Evolutionary conservation across 2,329 filamentous ascomycete genomes (phyloP).

Genomic region (Fonsecaea monophora): DNA sequence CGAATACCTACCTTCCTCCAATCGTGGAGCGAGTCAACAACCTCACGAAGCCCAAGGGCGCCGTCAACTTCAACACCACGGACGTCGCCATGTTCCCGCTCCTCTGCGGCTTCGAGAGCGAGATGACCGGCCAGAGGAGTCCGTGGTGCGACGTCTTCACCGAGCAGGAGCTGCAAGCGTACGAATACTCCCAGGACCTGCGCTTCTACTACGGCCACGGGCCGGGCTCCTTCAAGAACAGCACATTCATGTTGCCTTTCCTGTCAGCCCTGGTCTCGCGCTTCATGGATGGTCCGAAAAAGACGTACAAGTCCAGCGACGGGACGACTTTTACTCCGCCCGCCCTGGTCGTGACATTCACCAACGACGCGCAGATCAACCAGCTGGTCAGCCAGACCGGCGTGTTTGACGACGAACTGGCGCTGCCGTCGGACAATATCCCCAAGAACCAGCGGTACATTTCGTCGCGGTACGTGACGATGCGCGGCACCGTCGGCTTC

Average conservation of each 20-base stretch:
- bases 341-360: constrained; percentile 65
- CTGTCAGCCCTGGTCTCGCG: constrained; percentile 62
- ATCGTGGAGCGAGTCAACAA: constrained; percentile 62
- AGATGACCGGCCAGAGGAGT: constrained; percentile 66
- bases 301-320: background rate
- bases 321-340: constrained; percentile 53
- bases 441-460: constrained; percentile 59
- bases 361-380: constrained; percentile 71
- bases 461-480: constrained; percentile 62
- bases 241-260: constrained; percentile 68
- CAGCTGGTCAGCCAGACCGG: constrained; percentile 67
- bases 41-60: constrained; percentile 56
- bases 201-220: constrained; percentile 72
- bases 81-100: constrained; percentile 68
- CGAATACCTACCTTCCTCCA: constrained; percentile 59
- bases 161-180: constrained; percentile 66
- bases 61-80: constrained; percentile 60
- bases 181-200: constrained; percentile 72
- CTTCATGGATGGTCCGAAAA: constrained; percentile 59
- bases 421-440: constrained; percentile 57
- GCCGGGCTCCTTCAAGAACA: constrained; percentile 61
- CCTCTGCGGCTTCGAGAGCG: constrained; percentile 72
- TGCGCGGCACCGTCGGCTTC: constrained; percentile 70
- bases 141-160: constrained; percentile 70
- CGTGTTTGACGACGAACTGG: constrained; percentile 63